Evolutionary conservation across 805 yeast genomes (phyloP).

Genomic region (Myxozyma melibiosi): DNA sequence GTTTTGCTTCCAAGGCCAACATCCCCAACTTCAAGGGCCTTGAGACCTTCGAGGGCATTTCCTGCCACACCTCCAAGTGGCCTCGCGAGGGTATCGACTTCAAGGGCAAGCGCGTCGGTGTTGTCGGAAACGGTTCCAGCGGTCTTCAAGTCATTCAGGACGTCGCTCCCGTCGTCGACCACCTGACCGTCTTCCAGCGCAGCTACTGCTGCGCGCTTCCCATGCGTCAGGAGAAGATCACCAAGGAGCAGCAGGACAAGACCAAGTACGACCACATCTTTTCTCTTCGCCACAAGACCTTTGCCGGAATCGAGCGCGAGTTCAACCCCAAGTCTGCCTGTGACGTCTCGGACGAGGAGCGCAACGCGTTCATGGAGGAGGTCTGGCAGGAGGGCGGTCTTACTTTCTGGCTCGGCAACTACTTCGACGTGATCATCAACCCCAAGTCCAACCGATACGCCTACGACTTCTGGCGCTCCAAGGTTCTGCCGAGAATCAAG

Average conservation of each 20-base stretch:
- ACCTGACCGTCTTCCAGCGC: constrained; percentile 36
- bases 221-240: constrained; percentile 28
- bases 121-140: constrained; percentile 40
- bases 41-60: constrained; percentile 35
- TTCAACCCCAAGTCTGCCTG: constrained; percentile 21
- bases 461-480: constrained; percentile 37
- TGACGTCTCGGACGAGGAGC: constrained; percentile 28
- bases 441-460: constrained; percentile 31
- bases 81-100: constrained; percentile 35
- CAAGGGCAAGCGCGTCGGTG: constrained; percentile 32
- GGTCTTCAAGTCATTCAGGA: constrained; percentile 39
- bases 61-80: constrained; percentile 37
- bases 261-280: constrained; percentile 20
- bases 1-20: constrained; percentile 36
- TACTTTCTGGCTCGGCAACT: constrained; percentile 37
- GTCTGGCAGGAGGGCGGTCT: constrained; percentile 40
- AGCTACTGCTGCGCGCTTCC: constrained; percentile 37
- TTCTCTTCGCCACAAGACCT: constrained; percentile 23
- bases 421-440: constrained; percentile 29
- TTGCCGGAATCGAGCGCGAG: constrained; percentile 34
- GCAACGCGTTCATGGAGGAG: constrained; percentile 31
- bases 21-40: constrained; percentile 36
- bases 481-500: constrained; percentile 29
- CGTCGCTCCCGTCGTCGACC: constrained; percentile 29
- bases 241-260: constrained; percentile 25